Percentiles rank a stretch among this genome's conserved stretches.
Conservation (phyloP, 169 alveolate species). For the Plasmodium coatneyi region DNA sequence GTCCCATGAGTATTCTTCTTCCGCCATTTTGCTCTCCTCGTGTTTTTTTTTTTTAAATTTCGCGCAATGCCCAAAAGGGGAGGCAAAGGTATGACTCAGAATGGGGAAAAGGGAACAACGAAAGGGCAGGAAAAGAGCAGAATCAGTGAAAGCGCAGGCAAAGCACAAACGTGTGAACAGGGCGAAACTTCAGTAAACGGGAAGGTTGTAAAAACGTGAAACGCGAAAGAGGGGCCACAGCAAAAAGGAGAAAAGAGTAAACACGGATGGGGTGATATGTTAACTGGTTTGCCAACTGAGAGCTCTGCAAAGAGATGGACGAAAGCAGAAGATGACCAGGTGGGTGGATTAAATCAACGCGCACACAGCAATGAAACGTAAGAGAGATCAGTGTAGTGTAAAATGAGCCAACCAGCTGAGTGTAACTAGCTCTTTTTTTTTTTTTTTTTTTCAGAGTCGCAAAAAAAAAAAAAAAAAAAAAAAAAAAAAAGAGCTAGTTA, state of each 20-base stretch:
- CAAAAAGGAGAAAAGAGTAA: neutral
- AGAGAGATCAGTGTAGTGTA: neutral
- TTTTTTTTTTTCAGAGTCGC: neutral
- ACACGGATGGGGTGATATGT: neutral
- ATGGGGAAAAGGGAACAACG: neutral
- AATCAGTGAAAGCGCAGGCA: too few relatives aligned
- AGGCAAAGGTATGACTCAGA: neutral
- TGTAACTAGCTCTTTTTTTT: slow-evolving; percentile 6
- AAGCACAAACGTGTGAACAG: neutral
- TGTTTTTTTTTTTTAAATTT: neutral
- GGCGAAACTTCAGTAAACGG: neutral
- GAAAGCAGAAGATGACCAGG: neutral
- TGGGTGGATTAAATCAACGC: neutral
- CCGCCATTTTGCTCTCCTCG: slow-evolving; percentile 18
- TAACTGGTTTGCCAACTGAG: neutral
- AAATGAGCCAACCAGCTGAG: neutral
- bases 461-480: neutral
- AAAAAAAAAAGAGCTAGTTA: neutral
- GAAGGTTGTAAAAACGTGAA: neutral
- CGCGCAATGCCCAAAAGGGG: neutral
- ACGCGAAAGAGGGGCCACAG: neutral
- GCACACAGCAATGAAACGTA: neutral
- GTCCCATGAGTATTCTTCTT: slow-evolving; percentile 70
- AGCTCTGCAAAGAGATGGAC: neutral
- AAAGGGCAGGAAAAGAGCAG: neutral